Evolutionary conservation across 805 yeast genomes (phyloP).

Genomic region (Zygoascus bituminiphila): DNA sequence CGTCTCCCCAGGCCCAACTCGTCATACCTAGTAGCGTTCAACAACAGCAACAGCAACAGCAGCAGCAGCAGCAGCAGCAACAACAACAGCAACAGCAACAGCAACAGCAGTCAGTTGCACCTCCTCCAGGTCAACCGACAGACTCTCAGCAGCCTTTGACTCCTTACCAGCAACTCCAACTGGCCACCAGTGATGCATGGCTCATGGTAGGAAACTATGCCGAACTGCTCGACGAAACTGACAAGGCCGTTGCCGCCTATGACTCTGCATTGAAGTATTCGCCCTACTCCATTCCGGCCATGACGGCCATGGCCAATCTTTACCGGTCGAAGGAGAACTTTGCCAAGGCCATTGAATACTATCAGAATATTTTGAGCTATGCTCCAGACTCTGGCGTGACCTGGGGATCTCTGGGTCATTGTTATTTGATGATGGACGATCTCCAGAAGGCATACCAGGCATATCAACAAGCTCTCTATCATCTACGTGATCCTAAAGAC

Average conservation of each 20-base stretch:
- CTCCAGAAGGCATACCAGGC: constrained; percentile 92
- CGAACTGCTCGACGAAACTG: constrained; percentile 80
- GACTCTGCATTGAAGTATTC: constrained; percentile 80
- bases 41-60: constrained; percentile 9
- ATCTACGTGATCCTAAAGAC: constrained; percentile 84
- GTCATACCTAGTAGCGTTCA: neutral
- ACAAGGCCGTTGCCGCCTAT: constrained; percentile 80
- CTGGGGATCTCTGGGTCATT: constrained; percentile 92
- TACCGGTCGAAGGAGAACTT: constrained; percentile 86
- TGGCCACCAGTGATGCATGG: constrained; percentile 56
- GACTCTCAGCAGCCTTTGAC: constrained; percentile 22
- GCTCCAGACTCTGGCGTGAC: constrained; percentile 89
- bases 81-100: constrained; percentile 20
- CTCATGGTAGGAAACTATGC: constrained; percentile 82
- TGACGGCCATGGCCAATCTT: constrained; percentile 78
- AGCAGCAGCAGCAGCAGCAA: constrained; percentile 20
- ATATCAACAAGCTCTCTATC: constrained; percentile 90
- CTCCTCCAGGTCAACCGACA: neutral
- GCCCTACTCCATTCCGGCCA: constrained; percentile 77
- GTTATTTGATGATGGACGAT: constrained; percentile 94
- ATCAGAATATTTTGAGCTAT: constrained; percentile 74
- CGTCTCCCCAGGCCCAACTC: neutral
- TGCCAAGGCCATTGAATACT: constrained; percentile 88
- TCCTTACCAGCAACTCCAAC: constrained; percentile 24
- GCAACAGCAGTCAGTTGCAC: constrained; percentile 8